Conservation (phyloP, 495 filamentous ascomycete species). For the Platismatia glauca region DNA sequence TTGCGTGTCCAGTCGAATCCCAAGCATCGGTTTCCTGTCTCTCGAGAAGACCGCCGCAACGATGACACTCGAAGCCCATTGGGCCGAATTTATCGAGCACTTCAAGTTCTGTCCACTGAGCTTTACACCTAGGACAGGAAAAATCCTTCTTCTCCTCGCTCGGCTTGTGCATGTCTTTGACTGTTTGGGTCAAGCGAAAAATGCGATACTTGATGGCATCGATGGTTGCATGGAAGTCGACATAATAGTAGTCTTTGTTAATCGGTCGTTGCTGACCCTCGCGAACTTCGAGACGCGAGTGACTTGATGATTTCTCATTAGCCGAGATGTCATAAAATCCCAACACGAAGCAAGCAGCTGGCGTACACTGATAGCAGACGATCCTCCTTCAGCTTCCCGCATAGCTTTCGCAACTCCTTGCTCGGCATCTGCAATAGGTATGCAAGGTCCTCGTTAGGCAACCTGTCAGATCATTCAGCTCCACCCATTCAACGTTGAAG, state of each 20-base stretch:
- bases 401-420: slow-evolving; percentile 83
- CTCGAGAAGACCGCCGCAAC: slow-evolving; percentile 63
- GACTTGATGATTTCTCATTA: slow-evolving; percentile 37
- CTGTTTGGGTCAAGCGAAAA: slow-evolving; percentile 70
- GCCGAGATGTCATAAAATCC: slow-evolving; percentile 6
- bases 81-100: slow-evolving; percentile 61
- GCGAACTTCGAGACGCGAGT: slow-evolving; percentile 67
- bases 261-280: slow-evolving; percentile 74
- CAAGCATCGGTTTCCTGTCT: slow-evolving; percentile 54
- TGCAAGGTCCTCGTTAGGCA: slow-evolving; percentile 81
- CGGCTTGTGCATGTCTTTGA: slow-evolving; percentile 71
- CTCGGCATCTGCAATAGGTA: slow-evolving; percentile 75
- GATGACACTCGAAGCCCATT: slow-evolving; percentile 70
- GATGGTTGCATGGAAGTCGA: slow-evolving; percentile 87
- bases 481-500: slow-evolving; percentile 5
- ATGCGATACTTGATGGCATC: slow-evolving; percentile 95
- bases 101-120: slow-evolving; percentile 79
- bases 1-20: slow-evolving; percentile 68
- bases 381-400: slow-evolving; percentile 73
- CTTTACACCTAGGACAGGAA: slow-evolving; percentile 67
- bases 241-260: slow-evolving; percentile 88
- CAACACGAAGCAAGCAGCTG: slow-evolving; percentile 6
- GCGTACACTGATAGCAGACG: slow-evolving; percentile 72
- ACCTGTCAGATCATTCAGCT: slow-evolving; percentile 34
- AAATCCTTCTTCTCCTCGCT: slow-evolving; percentile 84